These are phyloP conservation scores for Penicillium paxilli DNA, from an alignment of 495 filamentous ascomycete species.

Conservation along the genomic window DNA sequence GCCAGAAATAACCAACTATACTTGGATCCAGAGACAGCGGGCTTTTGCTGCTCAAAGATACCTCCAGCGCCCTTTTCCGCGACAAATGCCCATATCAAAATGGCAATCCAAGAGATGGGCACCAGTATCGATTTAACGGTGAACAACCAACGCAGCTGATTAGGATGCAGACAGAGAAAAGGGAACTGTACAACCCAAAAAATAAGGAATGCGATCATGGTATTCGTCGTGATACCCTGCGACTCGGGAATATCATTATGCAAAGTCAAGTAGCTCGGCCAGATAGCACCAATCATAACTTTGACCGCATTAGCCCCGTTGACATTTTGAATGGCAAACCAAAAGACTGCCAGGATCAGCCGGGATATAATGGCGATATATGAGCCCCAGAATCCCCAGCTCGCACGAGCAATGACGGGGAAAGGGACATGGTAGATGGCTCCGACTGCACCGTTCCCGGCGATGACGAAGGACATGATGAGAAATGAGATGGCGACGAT, in stretches of 20 bases:
- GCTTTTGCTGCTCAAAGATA: conserved; percentile 30
- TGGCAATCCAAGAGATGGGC: conserved; percentile 46
- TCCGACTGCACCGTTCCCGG: conserved; percentile 63
- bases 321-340: conserved; percentile 69
- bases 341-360: conserved; percentile 68
- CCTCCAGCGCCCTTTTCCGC: conserved; percentile 32
- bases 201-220: conserved; percentile 64
- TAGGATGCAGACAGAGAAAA: conserved; percentile 48
- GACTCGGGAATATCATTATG: conserved; percentile 54
- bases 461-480: conserved; percentile 62
- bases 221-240: conserved; percentile 64
- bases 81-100: conserved; percentile 50
- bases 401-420: conserved; percentile 64
- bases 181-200: conserved; percentile 51
- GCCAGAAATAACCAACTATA: conserved; percentile 48
- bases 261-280: conserved; percentile 59
- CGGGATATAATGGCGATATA: conserved; percentile 68
- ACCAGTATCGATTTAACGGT: conserved; percentile 45
- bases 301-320: conserved; percentile 65
- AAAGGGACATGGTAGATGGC: conserved; percentile 66
- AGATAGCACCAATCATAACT: conserved; percentile 69
- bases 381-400: conserved; percentile 69
- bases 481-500: conserved; percentile 63
- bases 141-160: conserved; percentile 47
- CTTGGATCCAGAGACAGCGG: conserved; percentile 33